phyloP scores from a whole-genome alignment of 257 asterid species.

The Nicotiana undulata region DNA sequence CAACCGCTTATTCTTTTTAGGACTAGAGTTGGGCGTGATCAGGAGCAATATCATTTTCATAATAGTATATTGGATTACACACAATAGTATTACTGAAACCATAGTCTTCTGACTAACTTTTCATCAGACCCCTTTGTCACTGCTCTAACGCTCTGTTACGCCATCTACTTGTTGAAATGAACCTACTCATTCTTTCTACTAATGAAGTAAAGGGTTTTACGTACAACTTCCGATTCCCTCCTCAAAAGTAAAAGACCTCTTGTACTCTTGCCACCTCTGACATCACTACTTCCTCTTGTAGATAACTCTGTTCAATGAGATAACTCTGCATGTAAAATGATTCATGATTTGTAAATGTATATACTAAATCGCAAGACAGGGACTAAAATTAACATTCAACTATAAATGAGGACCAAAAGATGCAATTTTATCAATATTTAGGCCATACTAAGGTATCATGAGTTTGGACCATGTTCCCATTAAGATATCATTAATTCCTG shows the following conservation, averaged over 20 bases:
- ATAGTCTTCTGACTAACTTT: too few relatives aligned
- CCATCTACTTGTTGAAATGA: background rate
- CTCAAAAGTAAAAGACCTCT: background rate
- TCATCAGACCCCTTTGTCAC: too few relatives aligned
- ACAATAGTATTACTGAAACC: background rate
- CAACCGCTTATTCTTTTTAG: too few relatives aligned
- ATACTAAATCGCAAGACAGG: background rate
- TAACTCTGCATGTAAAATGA: background rate
- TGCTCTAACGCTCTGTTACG: too few relatives aligned
- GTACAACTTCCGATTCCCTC: too few relatives aligned
- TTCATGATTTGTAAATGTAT: background rate
- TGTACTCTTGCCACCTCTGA: background rate
- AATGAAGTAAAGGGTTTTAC: too few relatives aligned
- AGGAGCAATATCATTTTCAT: too few relatives aligned
- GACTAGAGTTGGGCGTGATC: too few relatives aligned
- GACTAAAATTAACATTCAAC: background rate
- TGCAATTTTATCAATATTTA: background rate
- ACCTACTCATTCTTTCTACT: background rate
- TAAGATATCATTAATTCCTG: slow-evolving; percentile 12
- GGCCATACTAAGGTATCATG: slow-evolving; percentile 11
- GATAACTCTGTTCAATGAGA: background rate
- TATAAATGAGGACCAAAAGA: background rate
- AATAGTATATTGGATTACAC: too few relatives aligned
- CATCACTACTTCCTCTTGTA: background rate
- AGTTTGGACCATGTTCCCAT: slow-evolving; percentile 33